Conservation (phyloP, 345 rosid species). For the Lagerstroemia speciosa region DNA sequence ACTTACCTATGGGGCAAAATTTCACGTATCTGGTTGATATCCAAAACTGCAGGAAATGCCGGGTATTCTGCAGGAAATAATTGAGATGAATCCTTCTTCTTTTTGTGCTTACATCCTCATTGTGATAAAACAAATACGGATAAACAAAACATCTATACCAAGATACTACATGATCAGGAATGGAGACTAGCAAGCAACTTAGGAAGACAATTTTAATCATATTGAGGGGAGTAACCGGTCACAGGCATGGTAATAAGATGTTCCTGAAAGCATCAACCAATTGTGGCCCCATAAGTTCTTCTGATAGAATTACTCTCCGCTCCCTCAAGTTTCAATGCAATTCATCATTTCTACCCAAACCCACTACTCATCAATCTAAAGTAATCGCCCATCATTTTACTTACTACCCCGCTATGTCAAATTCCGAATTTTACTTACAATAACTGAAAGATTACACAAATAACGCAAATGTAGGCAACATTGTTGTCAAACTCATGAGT, state of each 20-base stretch:
- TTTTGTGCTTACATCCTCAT: neutral
- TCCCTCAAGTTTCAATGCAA: neutral
- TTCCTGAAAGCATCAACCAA: neutral
- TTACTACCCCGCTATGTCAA: neutral
- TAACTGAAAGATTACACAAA: neutral
- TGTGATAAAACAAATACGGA: neutral
- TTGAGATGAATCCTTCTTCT: neutral
- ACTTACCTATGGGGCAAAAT: conserved; percentile 87
- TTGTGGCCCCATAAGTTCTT: neutral
- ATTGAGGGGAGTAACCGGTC: neutral
- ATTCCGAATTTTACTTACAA: neutral
- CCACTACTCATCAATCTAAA: neutral
- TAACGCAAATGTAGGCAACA: neutral
- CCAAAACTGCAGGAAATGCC: conserved; percentile 80
- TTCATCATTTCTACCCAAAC: neutral
- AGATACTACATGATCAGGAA: neutral
- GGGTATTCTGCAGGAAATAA: conserved; percentile 30
- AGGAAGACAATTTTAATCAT: neutral
- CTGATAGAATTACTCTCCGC: neutral
- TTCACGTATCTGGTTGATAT: conserved; percentile 77
- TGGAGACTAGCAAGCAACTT: neutral
- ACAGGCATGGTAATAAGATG: neutral
- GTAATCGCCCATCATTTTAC: neutral
- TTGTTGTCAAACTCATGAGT: too few species aligned
- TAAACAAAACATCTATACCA: too few species aligned